Evolutionary conservation across 306 rosid species (phyloP), one percentile per base, ranked within the genome.

Genomic region (Cicer bijugum): DNA sequence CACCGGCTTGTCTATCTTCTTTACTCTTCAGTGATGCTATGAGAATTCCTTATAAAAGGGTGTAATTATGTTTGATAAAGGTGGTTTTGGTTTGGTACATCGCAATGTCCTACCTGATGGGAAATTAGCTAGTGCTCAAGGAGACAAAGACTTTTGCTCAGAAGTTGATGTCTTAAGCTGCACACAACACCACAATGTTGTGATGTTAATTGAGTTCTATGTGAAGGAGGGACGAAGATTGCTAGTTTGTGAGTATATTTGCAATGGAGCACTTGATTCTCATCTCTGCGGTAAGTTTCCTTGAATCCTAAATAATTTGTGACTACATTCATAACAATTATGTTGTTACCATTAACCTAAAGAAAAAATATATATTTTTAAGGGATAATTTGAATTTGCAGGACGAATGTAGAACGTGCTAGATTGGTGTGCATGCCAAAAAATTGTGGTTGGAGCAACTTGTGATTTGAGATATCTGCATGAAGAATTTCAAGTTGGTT

Each of bases 401-500:
- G 96, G 96, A 75, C 76, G 87, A 58, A 83, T 72, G 71, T 50
- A 71, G 64, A 46, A 73, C 51, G 84, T 80, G 1, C 58, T 94
- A 77, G 86, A 86, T 85, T 91, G 99, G 99, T 72, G 82, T 55
- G 96, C 92, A 19, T 73, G 97, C 45, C 96, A 88, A 73, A 91
- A 83, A 60, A 87, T 89, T 37, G 96, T 97, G 20, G 91, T 94
- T 8, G 99, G 99, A 78, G 99, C 99, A 47, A 95, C 99, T 50
- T 89, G 97, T 62, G 97, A 97, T 72, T 85, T 94, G 87, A 88
- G 99, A 80, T 94, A 94, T 85, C 97, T 94, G 61, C 99, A 94
- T 8, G 99, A 94, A 84, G 99, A 94, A 87, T 94, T 97, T 69
- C 85, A 97, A 80, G 99, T 94, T 67, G 99, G 99, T n/a, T 94